phyloP scores from a whole-genome alignment of 345 rosid species.

The Mercurialis annua region DNA sequence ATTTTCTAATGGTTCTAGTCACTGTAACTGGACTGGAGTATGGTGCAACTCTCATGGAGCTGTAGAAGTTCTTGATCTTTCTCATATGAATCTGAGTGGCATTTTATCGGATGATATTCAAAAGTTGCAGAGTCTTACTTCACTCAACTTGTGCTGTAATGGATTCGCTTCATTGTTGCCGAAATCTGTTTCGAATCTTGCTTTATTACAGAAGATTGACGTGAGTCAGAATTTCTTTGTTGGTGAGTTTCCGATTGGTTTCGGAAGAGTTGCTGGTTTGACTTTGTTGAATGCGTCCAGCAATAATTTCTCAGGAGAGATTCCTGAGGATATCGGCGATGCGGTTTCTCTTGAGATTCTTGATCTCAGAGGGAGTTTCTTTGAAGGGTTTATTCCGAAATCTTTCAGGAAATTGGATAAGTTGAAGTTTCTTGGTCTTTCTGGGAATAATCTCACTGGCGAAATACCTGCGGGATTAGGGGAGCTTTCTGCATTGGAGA shows the following conservation, averaged over 20 bases:
- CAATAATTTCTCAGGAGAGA: constrained; percentile 65
- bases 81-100: constrained; percentile 77
- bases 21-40: constrained; percentile 89
- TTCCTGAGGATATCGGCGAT: constrained; percentile 73
- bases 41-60: constrained; percentile 58
- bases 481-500: constrained; percentile 70
- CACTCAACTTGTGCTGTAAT: constrained; percentile 76
- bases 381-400: constrained; percentile 67
- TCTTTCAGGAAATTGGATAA: constrained; percentile 64
- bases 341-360: constrained; percentile 56
- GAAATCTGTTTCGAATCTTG: constrained; percentile 38
- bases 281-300: constrained; percentile 75
- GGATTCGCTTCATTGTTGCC: constrained; percentile 52
- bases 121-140: constrained; percentile 44
- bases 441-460: constrained; percentile 88
- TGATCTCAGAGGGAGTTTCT: constrained; percentile 86
- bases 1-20: constrained; percentile 34
- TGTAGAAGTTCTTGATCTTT: constrained; percentile 71
- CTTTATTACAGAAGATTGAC: constrained; percentile 54
- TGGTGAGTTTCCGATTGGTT: constrained; percentile 51
- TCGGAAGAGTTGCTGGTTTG: constrained; percentile 52
- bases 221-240: constrained; percentile 66
- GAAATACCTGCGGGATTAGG: constrained; percentile 66
- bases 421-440: constrained; percentile 77
- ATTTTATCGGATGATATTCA: constrained; percentile 53